Percentiles rank a stretch among this genome's conserved stretches.
Evolutionary conservation across 2,329 filamentous ascomycete genomes (phyloP).

Genomic region (Microcera coccophila): DNA sequence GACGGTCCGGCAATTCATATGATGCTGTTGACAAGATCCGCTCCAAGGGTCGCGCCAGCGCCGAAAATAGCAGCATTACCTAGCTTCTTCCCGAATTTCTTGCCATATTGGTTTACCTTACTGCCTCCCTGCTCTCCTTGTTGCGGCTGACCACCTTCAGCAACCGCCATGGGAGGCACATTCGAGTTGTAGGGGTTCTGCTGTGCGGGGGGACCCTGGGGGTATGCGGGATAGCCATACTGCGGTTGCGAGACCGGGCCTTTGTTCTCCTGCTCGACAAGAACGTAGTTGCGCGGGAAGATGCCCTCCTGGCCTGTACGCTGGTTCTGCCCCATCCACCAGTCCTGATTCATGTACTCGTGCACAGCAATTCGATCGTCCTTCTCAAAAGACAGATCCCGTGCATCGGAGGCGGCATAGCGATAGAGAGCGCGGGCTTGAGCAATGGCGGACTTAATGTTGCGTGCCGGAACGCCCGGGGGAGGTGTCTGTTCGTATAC

Average conservation of each 20-base stretch:
- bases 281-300: slow-evolving; percentile 89
- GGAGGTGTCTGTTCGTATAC: slow-evolving; percentile 49
- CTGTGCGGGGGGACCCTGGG: slow-evolving; percentile 42
- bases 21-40: slow-evolving; percentile 86
- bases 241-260: slow-evolving; percentile 34
- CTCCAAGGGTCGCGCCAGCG: slow-evolving; percentile 85
- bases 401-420: slow-evolving; percentile 73
- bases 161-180: slow-evolving; percentile 71
- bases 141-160: slow-evolving; percentile 47
- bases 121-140: slow-evolving; percentile 42
- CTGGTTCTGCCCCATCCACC: slow-evolving; percentile 89
- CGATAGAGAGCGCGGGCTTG: slow-evolving; percentile 78
- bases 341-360: slow-evolving; percentile 95
- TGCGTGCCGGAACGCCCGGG: slow-evolving; percentile 40
- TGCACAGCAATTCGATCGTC: slow-evolving; percentile 77
- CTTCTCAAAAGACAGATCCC: slow-evolving; percentile 75
- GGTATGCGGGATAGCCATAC: slow-evolving; percentile 40
- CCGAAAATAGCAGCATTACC: slow-evolving; percentile 84
- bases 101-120: slow-evolving; percentile 72
- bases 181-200: slow-evolving; percentile 64
- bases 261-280: slow-evolving; percentile 61
- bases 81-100: slow-evolving; percentile 93
- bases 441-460: slow-evolving; percentile 58
- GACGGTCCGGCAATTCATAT: too few relatives aligned
- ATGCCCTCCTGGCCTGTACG: slow-evolving; percentile 84